Base-by-base conservation (phyloP, 202 grass and related monocot species). In the Bolboschoenoplectus hybrid region DNA sequence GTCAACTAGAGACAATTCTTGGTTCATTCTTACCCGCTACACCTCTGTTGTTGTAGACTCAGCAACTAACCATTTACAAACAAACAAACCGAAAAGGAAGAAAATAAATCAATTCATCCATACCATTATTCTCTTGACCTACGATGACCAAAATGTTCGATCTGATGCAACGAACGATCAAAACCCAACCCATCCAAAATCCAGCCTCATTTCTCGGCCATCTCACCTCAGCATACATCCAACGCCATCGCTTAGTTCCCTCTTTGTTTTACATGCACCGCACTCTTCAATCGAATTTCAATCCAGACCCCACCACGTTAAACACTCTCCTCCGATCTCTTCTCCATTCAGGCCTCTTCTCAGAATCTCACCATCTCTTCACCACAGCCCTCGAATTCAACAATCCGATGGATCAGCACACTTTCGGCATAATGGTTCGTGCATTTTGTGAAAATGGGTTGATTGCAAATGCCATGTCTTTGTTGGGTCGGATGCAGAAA, bases 401-500 rank as follows among this genome's bases (percentile, higher is more conserved):
- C 3, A 16, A 14, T 17, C 14, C 55, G 1, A 11, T 75, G 6
- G 56, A 52, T 32, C 17, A 7, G 34, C 63, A 50, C 41, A 43
- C 9, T 47, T 84, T 69, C 17, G 67, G 67, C 2, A 69, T 69
- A 69, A 69, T 69, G 67, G 67, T 69, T 40, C 67, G 67, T 69
- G 67, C 67, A 16, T 69, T 40, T 38, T 69, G 67, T 43, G 14
- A 69, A 43, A 40, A 43, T 69, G 67, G 67, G 67, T 93, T 38
- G 14, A 43, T 69, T 69, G 67, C 67, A 43, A 17, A 69, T 17
- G 90, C 80, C 34, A 36, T 87, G 38, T 46, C 13, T n/a, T 65
- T 89, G 47, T 63, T 92, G 20, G 82, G 79, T 67, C 51, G 74
- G 20, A 86, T 86, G 49, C 26, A 49, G 35, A 89, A 87, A 81